Base-by-base conservation (phyloP, 1,139 yeast genomes). In the Blastobotrys capitulatus region DNA sequence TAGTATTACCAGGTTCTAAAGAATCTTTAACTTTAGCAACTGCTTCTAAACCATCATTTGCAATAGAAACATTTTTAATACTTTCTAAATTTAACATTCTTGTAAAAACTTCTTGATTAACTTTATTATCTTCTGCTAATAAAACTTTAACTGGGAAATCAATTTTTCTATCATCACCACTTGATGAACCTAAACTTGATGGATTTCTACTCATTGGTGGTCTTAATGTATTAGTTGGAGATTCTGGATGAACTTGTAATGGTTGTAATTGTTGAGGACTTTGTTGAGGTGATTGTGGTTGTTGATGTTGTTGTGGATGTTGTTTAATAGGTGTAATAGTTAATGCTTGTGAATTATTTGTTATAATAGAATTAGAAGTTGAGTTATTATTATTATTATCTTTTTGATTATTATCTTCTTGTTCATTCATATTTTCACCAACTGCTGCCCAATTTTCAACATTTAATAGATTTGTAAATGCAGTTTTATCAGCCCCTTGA, bases 51-150 rank as follows among this genome's bases (percentile, higher is more conserved):
- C 99, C 99, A 67, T 92, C 95, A 55, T 86, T 81, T 0, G 96
- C 97, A 68, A 92, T 73, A 7, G 80, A 79, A 39, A 92, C 76
- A 57, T 83, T 78, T 3, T 67, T 69, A 53, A 86, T 79, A 0
- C 96, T 96, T 69, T 92, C 97, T 15, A 90, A 72, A 54, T 78
- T 79, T 53, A 94, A 72, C 97, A 92, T 90, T 52, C 97, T 72
- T 58, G 78, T 80, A 64, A 90, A 86, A 25, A 92, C 97, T 65
- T 90, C 96, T 65, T 90, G 97, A 64, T 92, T 92, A 10, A 94
- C 97, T 60, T 78, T 73, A 61, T 92, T 92, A 63, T 92, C 98
- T 63, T 92, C 98, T 0, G 96, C 97, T n/a, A 92, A 92, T 48
- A 92, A 73, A 22, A 92, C 80, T 47, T 73, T 66, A 38, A 73